Evolutionary conservation across 805 yeast genomes (phyloP).

Genomic region (Saccharomycopsis microspora): DNA sequence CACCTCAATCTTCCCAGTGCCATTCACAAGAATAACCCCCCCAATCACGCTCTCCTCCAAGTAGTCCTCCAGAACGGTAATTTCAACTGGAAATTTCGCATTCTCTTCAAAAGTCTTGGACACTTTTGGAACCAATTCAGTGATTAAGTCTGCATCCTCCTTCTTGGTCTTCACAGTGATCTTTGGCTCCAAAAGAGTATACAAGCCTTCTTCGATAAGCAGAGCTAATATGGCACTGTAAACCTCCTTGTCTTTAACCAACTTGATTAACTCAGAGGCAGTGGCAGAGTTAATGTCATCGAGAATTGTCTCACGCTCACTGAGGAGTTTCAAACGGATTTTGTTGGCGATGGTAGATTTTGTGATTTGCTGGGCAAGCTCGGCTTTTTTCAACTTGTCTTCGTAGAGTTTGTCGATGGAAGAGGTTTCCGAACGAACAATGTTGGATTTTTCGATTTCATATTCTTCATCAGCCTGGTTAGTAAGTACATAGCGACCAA

Average conservation of each 20-base stretch:
- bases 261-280: constrained; percentile 43
- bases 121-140: constrained; percentile 31
- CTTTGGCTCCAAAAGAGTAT: constrained; percentile 60
- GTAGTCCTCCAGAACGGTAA: constrained; percentile 39
- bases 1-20: constrained; percentile 74
- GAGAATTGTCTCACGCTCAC: constrained; percentile 75
- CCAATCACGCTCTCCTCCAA: constrained; percentile 59
- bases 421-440: constrained; percentile 86
- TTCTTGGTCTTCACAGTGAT: constrained; percentile 60
- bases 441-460: constrained; percentile 92
- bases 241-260: constrained; percentile 37
- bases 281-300: constrained; percentile 66
- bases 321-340: constrained; percentile 81
- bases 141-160: constrained; percentile 45
- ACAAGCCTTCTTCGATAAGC: constrained; percentile 67
- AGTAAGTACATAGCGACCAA: neutral
- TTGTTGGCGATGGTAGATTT: constrained; percentile 93
- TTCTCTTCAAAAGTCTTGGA: constrained; percentile 56
- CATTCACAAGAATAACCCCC: constrained; percentile 67
- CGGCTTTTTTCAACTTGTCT: constrained; percentile 78
- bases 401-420: constrained; percentile 76
- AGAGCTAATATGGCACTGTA: constrained; percentile 66
- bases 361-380: constrained; percentile 88
- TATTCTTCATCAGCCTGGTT: constrained; percentile 86
- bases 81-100: constrained; percentile 44